Conservation (phyloP, 208 protist species). For the Acanthamoeba royreba region DNA sequence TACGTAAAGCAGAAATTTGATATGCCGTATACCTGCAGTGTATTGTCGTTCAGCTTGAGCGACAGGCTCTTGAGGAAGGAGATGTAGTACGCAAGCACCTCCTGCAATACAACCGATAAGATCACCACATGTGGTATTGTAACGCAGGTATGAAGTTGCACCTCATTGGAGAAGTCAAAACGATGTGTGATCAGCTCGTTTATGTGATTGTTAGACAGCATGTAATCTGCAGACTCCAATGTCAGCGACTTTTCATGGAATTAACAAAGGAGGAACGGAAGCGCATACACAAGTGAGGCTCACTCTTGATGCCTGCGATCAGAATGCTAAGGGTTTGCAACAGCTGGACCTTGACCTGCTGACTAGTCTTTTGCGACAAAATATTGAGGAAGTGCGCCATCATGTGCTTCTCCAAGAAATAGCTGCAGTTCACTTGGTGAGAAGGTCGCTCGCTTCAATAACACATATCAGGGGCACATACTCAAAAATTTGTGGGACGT, state of each 20-base stretch:
- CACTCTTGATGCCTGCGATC: constrained; percentile 75
- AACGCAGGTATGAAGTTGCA: neutral
- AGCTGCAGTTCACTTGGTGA: constrained; percentile 53
- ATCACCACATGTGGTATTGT: neutral
- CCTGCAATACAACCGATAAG: constrained; percentile 15
- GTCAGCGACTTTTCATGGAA: neutral
- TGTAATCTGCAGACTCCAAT: constrained; percentile 63
- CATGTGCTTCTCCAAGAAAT: constrained; percentile 83
- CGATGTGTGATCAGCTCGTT: constrained; percentile 86
- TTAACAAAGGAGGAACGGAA: neutral
- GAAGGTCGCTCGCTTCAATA: neutral
- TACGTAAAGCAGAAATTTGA: neutral
- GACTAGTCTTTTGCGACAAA: constrained; percentile 67
- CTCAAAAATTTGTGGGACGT: constrained; percentile 77
- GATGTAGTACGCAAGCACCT: constrained; percentile 88
- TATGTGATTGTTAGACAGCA: constrained; percentile 88
- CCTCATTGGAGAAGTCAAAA: constrained; percentile 86
- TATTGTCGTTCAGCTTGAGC: constrained; percentile 80
- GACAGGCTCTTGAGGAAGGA: constrained; percentile 88
- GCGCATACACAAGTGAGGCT: constrained; percentile 75
- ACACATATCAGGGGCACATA: constrained; percentile 38
- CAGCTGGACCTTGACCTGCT: constrained; percentile 78
- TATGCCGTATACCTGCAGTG: constrained; percentile 85
- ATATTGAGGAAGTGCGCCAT: constrained; percentile 75
- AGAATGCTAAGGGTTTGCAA: constrained; percentile 83